Base-by-base conservation (phyloP, 257 asterid genomes). In the Przewalskia tangutica region DNA sequence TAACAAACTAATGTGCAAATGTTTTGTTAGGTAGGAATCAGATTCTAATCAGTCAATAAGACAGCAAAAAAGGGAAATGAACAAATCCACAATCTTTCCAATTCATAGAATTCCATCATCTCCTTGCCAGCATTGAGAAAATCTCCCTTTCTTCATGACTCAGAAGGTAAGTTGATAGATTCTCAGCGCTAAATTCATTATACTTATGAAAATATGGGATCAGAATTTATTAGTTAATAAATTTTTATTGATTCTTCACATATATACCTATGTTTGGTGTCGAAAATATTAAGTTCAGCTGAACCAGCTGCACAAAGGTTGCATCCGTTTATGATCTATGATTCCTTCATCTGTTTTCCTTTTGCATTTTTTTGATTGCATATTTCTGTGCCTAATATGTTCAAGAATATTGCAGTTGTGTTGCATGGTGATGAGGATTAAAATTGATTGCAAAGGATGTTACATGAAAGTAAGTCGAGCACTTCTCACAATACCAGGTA, bases 351-450 rank as follows among this genome's bases (percentile, higher is more conserved):
- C 0, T n/a, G 17, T 18, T 36, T 38, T 14, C 23, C 14, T 2
- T 67, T 11, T 9, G 0, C 32, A 1, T 70, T 40, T 0, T 20
- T 20, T 5, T 55, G 1, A 17, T 55, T 0, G 62, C 23, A 55
- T 18, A 16, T 55, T 54, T 55, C 62, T 14, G 20, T 17, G 23
- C 62, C 62, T 55, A 55, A 55, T 55, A 67, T 34, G 46, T n/a
- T 38, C 6, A 67, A 34, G 51, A 17, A 38, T 38, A 38, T 38
- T 46, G 81, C 53, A 82, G 84, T 58, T 82, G 8, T 71, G n/a
- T 42, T 70, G 80, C 81, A 82, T 82, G 84, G 84, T 82, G 81
- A 82, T 82, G 80, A 82, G 84, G 48, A 71, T 82, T 12, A 82
- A 82, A 51, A 82, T 82, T 34, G 84, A 82, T 20, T 82, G 84